Evolutionary conservation across 768 basidiomycete genomes (phyloP).

Genomic region (Leucocoprinus birnbaumii): DNA sequence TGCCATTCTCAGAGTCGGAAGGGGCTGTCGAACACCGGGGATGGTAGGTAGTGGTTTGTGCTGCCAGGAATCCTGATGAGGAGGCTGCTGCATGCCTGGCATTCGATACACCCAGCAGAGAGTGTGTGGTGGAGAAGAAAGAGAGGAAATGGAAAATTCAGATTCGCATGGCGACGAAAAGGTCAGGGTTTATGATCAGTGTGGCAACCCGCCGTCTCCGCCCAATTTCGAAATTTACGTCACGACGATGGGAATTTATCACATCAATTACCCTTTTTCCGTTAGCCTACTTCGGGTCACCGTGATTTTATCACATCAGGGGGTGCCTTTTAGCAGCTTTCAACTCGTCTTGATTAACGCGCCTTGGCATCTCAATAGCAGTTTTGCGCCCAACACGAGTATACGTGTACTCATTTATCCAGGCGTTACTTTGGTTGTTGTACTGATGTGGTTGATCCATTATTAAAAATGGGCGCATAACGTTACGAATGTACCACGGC

Average conservation of each 20-base stretch:
- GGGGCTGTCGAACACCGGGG: neutral
- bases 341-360: too few relatives aligned
- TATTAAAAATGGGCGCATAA: too few relatives aligned
- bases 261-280: neutral
- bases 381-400: too few relatives aligned
- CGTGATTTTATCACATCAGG: neutral
- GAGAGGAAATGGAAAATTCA: neutral
- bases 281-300: neutral
- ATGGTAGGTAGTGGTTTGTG: slow-evolving; percentile 5
- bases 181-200: neutral
- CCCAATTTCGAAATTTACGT: slow-evolving; percentile 8
- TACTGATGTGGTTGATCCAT: too few relatives aligned
- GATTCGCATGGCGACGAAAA: neutral
- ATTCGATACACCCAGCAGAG: neutral
- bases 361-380: too few relatives aligned
- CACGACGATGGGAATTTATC: slow-evolving; percentile 11
- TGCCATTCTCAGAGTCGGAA: neutral
- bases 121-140: neutral
- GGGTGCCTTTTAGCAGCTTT: too few relatives aligned
- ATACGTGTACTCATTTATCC: too few relatives aligned
- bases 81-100: neutral
- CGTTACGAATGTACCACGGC: too few relatives aligned
- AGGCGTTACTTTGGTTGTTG: too few relatives aligned
- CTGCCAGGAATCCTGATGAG: neutral
- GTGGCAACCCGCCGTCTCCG: neutral